These are phyloP conservation scores for Ophiocordyceps robertsii DNA, from an alignment of 2,329 filamentous ascomycete species.

Conservation along the genomic window DNA sequence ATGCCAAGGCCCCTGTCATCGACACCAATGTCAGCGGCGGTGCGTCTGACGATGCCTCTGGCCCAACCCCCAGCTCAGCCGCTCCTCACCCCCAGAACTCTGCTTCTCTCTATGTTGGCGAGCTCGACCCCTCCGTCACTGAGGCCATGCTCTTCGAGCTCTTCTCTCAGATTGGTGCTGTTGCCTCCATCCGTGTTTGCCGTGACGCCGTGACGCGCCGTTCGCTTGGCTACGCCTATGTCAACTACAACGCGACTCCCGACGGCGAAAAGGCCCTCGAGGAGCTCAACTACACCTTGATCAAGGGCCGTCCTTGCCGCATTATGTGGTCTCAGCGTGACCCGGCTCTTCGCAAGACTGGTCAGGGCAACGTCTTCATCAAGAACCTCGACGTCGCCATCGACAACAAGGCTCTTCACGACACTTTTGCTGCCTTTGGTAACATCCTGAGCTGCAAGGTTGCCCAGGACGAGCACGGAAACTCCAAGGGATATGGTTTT, in stretches of 20 bases:
- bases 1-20: constrained; percentile 52
- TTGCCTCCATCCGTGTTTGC: constrained; percentile 98
- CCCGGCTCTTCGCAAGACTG: constrained; percentile 96
- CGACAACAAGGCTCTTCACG: constrained; percentile 99
- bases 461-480: constrained; percentile 89
- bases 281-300: constrained; percentile 98
- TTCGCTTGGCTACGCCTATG: constrained; percentile 97
- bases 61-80: constrained; percentile 60
- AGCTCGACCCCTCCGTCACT: constrained; percentile 94
- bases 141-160: constrained; percentile 99
- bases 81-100: constrained; percentile 77
- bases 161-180: constrained; percentile 97
- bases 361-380: constrained; percentile 99
- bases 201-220: constrained; percentile 97
- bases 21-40: constrained; percentile 54
- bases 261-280: constrained; percentile 98
- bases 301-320: constrained; percentile 97
- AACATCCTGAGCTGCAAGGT: constrained; percentile 99
- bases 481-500: constrained; percentile 98
- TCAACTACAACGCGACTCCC: constrained; percentile 97
- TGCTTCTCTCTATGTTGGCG: constrained; percentile 95
- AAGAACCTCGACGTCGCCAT: constrained; percentile 99
- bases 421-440: constrained; percentile 96
- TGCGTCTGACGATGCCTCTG: constrained; percentile 45
- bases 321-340: constrained; percentile 99